Percentiles rank a stretch among this genome's conserved stretches.
phyloP scores from a whole-genome alignment of 1,284 basidiomycete species.

The Mycena sp. region DNA sequence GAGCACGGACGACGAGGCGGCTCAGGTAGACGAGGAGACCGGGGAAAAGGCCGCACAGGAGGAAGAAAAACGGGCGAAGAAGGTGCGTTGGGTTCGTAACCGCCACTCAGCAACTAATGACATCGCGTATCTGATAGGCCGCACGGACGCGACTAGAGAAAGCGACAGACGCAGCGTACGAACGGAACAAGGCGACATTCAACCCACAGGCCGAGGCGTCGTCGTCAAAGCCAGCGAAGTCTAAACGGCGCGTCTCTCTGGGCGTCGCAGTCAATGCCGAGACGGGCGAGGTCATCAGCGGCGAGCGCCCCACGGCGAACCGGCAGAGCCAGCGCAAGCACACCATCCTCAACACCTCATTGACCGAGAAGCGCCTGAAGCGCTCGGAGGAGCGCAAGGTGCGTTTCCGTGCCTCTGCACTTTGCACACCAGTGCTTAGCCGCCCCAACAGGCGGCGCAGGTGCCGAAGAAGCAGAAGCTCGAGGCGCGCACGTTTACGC shows the following conservation, averaged over 20 bases:
- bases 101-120: conserved; percentile 4
- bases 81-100: conserved; percentile 48
- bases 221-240: conserved; percentile 41
- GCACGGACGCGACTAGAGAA: conserved; percentile 65
- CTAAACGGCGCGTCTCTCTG: conserved; percentile 62
- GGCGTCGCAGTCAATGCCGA: conserved; percentile 63
- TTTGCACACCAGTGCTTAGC: conserved; percentile 7
- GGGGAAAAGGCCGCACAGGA: conserved; percentile 65
- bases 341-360: conserved; percentile 72
- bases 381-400: conserved; percentile 73
- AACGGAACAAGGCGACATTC: conserved; percentile 70
- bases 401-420: conserved; percentile 1
- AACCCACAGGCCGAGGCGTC: conserved; percentile 55
- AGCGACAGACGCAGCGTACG: conserved; percentile 70
- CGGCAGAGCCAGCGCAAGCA: conserved; percentile 72
- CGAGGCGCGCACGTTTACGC: conserved; percentile 64
- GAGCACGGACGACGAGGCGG: conserved; percentile 84
- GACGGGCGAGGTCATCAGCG: conserved; percentile 59
- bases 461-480: conserved; percentile 66
- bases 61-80: conserved; percentile 68
- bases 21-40: conserved; percentile 58
- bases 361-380: conserved; percentile 66
- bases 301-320: conserved; percentile 44
- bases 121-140: conserved; percentile 48
- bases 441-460: conserved; percentile 63